A percentile compares a stretch with the other conserved stretches of the same genome.
phyloP scores from a whole-genome alignment of 2,329 filamentous ascomycete species.

The Aspergillus texensis region DNA sequence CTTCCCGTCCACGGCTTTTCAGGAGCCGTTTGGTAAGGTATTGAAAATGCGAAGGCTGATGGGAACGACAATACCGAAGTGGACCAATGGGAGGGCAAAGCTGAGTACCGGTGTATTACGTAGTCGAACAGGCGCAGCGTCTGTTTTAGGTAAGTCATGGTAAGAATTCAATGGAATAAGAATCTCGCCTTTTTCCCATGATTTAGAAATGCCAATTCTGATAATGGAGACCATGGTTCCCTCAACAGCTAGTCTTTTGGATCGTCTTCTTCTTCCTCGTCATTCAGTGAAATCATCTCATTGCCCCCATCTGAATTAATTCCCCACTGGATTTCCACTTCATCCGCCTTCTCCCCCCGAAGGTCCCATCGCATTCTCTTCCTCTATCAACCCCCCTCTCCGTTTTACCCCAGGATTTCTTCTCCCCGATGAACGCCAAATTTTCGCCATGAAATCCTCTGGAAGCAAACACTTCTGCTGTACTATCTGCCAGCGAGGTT shows the following conservation, averaged over 20 bases:
- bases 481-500: conserved; percentile 47
- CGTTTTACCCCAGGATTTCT: conserved; percentile 27
- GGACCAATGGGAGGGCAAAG: background rate
- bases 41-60: background rate
- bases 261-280: background rate
- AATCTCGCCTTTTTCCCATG: background rate
- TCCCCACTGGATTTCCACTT: background rate
- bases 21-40: background rate
- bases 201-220: background rate
- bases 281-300: background rate
- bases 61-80: background rate
- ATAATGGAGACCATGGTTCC: background rate
- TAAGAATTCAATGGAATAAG: background rate
- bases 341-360: background rate
- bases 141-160: background rate
- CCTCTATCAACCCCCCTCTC: conserved; percentile 4
- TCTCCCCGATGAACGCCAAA: conserved; percentile 21
- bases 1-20: background rate
- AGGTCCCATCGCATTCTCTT: conserved; percentile 5
- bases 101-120: background rate
- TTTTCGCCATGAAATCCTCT: conserved; percentile 36
- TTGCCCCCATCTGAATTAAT: background rate
- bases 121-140: background rate
- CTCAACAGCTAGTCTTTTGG: background rate
- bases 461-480: conserved; percentile 48